A percentile compares a stretch with the other conserved stretches of the same genome.
Conservation (phyloP, 75 land plant genomes). For the Cupressus sempervirens region DNA sequence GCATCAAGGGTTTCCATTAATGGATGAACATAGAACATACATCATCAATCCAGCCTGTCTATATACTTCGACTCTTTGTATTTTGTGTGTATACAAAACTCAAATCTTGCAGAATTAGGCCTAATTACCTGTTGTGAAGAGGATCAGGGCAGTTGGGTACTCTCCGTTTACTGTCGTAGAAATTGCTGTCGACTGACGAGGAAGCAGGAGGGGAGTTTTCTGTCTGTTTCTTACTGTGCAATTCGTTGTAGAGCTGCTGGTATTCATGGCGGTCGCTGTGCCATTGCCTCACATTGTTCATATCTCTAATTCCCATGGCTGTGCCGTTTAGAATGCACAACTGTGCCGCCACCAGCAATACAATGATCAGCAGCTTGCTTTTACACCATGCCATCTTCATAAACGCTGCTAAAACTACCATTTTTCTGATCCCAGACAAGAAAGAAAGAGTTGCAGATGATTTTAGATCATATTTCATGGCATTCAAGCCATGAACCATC, state of each 20-base stretch:
- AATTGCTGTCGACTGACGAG: background rate
- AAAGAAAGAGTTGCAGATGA: background rate
- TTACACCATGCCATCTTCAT: background rate
- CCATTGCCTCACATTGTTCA: background rate
- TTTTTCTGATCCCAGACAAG: background rate
- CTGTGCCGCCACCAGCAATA: conserved; percentile 4
- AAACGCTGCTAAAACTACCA: too few relatives aligned
- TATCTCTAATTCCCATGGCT: conserved; percentile 4
- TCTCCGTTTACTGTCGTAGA: background rate
- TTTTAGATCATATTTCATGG: background rate
- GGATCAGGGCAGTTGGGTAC: conserved; percentile 12
- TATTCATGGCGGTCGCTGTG: background rate
- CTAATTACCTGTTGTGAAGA: conserved; percentile 7
- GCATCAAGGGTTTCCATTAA: background rate
- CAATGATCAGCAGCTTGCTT: background rate
- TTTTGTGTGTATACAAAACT: background rate
- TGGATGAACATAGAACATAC: background rate
- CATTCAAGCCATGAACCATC: background rate
- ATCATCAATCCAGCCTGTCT: background rate
- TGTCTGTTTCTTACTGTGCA: background rate
- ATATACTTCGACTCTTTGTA: background rate
- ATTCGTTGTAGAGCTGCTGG: background rate
- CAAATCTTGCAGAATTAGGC: background rate
- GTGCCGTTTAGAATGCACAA: conserved; percentile 2
- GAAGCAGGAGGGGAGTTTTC: background rate